Conservation (phyloP, 2,329 filamentous ascomycete species). For the Fusarium keratoplasticum region DNA sequence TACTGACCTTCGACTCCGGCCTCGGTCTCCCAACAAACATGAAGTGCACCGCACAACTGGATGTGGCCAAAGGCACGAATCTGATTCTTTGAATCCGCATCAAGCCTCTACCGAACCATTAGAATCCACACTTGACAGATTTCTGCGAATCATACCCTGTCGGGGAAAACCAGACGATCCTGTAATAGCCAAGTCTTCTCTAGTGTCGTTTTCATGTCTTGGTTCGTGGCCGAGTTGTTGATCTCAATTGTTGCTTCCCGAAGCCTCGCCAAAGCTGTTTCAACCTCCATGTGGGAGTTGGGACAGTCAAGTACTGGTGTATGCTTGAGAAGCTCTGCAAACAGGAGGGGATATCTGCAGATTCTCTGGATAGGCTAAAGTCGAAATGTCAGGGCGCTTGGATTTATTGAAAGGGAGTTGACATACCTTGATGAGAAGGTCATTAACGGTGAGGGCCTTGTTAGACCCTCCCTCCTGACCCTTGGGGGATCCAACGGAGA, state of each 20-base stretch:
- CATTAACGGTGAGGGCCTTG: constrained; percentile 84
- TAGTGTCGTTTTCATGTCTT: constrained; percentile 74
- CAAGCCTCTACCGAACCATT: constrained; percentile 54
- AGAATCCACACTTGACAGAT: neutral
- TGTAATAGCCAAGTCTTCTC: constrained; percentile 89
- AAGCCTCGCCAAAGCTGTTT: constrained; percentile 77
- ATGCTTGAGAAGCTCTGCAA: constrained; percentile 83
- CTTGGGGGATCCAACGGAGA: constrained; percentile 78
- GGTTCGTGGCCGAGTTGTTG: constrained; percentile 85
- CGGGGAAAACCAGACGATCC: constrained; percentile 80
- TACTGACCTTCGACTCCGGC: constrained; percentile 80
- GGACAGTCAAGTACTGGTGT: constrained; percentile 90
- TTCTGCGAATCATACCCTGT: constrained; percentile 66
- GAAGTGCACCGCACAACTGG: constrained; percentile 82
- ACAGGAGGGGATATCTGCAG: constrained; percentile 90
- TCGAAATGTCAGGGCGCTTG: constrained; percentile 2
- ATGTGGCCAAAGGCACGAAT: constrained; percentile 86
- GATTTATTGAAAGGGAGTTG: neutral
- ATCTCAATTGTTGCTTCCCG: constrained; percentile 82
- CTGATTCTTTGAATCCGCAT: constrained; percentile 68
- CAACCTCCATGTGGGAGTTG: constrained; percentile 82
- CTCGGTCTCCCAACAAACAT: constrained; percentile 83
- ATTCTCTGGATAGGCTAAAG: constrained; percentile 88
- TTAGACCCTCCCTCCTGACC: constrained; percentile 71
- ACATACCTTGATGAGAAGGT: constrained; percentile 87